Base-by-base conservation (phyloP, 495 filamentous ascomycete genomes). In the Aspergillus sclerotiicarbonarius region DNA sequence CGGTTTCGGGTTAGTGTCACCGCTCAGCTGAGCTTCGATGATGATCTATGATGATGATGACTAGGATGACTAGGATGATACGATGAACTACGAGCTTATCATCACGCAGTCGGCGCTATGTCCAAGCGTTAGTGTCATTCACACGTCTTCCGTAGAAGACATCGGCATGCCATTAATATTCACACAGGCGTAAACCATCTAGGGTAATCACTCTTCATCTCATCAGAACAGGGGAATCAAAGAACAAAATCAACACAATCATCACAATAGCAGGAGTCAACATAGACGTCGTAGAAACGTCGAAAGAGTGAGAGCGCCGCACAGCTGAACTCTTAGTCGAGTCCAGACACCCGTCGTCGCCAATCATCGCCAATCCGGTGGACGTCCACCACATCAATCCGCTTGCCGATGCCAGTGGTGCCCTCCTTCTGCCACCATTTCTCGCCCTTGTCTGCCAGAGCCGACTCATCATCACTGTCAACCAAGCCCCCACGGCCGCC, bases 341-440 rank as follows among this genome's bases (percentile, higher is more conserved):
- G 78, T 49, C 86, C 88, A 62, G 81, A 81, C 58, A 93, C 84
- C 54, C 91, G 79, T 61, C 88, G 81, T 54, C 77, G 79, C 90
- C 90, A 96, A 68, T 96, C 91, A 60, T 96, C 91, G 19, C 88
- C 86, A 25, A 91, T 80, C 48, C 86, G 76, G 58, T 85, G 72
- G 29, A 83, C 87, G 67, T 96, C 92, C 3, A 96, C 89, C 12
- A 96, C 85, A 39, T 95, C 88, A 21, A 96, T 85, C 2, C 89
- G 90, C 68, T 93, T 87, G 3, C 92, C 92, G 46, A 91, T 77
- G 10, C 92, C 92, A 19, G 93, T 92, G 33, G 86, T 83, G 30
- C 89, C 87, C 64, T 89, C 84, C 50, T 82, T 80, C 64, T 93
- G 84, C 90, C 90, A 97, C 92, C 92, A 97, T 50, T 79, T 80